Conservation (phyloP, 257 asterid species). For the Sherardia arvensis region DNA sequence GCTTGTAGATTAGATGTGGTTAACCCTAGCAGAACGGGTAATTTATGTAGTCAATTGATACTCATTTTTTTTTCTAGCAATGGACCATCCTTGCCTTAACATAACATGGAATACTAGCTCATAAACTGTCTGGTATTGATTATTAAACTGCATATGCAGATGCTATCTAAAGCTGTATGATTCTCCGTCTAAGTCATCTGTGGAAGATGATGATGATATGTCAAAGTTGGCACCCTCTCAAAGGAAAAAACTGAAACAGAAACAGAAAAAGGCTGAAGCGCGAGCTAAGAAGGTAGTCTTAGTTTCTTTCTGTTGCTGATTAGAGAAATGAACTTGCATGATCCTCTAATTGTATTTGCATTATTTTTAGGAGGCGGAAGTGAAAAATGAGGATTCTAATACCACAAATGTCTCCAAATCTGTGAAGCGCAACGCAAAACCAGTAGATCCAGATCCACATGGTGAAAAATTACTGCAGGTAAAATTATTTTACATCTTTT, state of each 20-base stretch:
- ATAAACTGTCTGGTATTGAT: conserved; percentile 1
- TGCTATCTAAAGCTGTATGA: conserved; percentile 88
- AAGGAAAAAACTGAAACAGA: conserved; percentile 90
- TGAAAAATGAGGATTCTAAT: conserved; percentile 67
- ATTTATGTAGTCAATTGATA: background rate
- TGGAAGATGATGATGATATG: conserved; percentile 82
- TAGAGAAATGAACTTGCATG: background rate
- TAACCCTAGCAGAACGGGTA: background rate
- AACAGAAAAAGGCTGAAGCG: conserved; percentile 93
- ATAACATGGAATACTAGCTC: background rate
- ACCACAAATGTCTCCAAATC: conserved; percentile 49
- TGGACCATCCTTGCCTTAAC: background rate
- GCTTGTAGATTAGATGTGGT: background rate
- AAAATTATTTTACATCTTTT: background rate
- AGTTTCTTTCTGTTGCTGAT: conserved; percentile 5
- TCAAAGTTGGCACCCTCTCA: conserved; percentile 81
- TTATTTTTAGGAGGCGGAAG: conserved; percentile 76
- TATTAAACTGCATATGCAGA: conserved; percentile 36
- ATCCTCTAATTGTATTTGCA: conserved; percentile 10
- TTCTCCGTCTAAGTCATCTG: conserved; percentile 72
- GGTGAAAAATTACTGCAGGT: conserved; percentile 92
- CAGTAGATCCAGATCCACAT: conserved; percentile 84
- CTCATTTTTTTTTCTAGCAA: background rate
- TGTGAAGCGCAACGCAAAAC: conserved; percentile 76
- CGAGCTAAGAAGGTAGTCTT: conserved; percentile 82